Evolutionary conservation across 2,329 filamentous ascomycete genomes (phyloP), one percentile per base, ranked within the genome.

Genomic region (Tolypocladium ovalisporum): DNA sequence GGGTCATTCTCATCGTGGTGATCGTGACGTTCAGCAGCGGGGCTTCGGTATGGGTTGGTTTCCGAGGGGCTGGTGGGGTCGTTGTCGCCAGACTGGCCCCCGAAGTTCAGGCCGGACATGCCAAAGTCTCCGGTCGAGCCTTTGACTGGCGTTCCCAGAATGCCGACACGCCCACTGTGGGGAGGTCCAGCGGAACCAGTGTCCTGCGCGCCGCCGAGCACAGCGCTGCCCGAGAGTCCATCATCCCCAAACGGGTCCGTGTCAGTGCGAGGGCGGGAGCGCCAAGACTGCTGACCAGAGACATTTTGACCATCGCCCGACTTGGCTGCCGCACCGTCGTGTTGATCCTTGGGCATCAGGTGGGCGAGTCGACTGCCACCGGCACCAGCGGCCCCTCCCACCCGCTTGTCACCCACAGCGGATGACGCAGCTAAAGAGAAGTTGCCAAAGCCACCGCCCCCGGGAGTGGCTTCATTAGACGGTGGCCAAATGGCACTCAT

Each of bases 41-140:
- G 94, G 70, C 93, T 97, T 62, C 92, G 89, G 69, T 94, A 99
- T 1, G 94, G 94, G 68, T 99, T 99, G 3, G 94, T 97, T 66
- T 96, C 90, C 0, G 92, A 94, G 13, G 94, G 94, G 69, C 93
- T 97, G 67, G 90, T 83, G 0, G 89, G 87, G 58, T 90, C 89
- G n/a, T 78, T 77, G 49, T 71, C 74, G 56, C 84, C 80, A 40
- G 83, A 79, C 54, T 84, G 77, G 54, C 79, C 79, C 71, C 68
- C 84, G 67, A 76, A 78, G 72, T 73, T 81, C 64, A 81, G 76
- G 64, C 82, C 81, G 17, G 81, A 75, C 80, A 86, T 84, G 51
- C 83, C 83, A 64, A 86, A 84, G 59, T 87, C 83, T 44, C 78
- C 74, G 5, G 80, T 72, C 4, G 74, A 76, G 6, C 74, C 79